These are phyloP conservation scores for Coix lacrymajobi DNA, from an alignment of 176 grass and related monocot genomes.

Conservation along the genomic window DNA sequence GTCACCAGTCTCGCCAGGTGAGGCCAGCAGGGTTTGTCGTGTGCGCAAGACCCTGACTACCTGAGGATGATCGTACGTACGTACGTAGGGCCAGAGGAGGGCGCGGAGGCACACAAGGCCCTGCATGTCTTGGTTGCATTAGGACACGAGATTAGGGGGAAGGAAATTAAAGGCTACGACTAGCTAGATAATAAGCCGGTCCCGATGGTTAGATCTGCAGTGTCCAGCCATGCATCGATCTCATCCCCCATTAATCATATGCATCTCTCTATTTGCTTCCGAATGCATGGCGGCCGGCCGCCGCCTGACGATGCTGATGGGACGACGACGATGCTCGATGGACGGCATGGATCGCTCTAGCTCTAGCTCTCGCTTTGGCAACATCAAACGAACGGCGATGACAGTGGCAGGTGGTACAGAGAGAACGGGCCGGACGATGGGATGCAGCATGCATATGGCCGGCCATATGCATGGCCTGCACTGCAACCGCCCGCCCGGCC, in stretches of 20 bases:
- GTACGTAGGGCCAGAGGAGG: not conserved
- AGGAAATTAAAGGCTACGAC: not conserved
- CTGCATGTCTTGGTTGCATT: constrained; percentile 27
- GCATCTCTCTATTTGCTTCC: not conserved
- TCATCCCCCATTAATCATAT: too few species aligned
- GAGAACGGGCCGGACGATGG: constrained; percentile 2
- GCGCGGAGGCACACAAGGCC: constrained; percentile 4
- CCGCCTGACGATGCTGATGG: not conserved
- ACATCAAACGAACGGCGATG: not conserved
- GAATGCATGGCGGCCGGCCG: not conserved
- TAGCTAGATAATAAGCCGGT: not conserved
- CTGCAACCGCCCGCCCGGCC: not conserved
- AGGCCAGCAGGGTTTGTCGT: not conserved
- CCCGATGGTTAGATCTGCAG: too few species aligned
- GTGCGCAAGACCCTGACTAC: not conserved
- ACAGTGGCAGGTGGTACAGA: constrained; percentile 10
- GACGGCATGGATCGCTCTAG: not conserved
- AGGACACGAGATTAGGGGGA: constrained; percentile 23
- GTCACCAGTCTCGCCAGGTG: not conserved
- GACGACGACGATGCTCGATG: not conserved
- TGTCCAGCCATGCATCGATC: not conserved
- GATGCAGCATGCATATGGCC: not conserved
- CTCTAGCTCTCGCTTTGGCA: not conserved
- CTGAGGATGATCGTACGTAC: not conserved
- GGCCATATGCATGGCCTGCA: not conserved